Evolutionary conservation across 805 yeast species (phyloP), one percentile per base, ranked within the genome.

Genomic region (Candida saitoana): DNA sequence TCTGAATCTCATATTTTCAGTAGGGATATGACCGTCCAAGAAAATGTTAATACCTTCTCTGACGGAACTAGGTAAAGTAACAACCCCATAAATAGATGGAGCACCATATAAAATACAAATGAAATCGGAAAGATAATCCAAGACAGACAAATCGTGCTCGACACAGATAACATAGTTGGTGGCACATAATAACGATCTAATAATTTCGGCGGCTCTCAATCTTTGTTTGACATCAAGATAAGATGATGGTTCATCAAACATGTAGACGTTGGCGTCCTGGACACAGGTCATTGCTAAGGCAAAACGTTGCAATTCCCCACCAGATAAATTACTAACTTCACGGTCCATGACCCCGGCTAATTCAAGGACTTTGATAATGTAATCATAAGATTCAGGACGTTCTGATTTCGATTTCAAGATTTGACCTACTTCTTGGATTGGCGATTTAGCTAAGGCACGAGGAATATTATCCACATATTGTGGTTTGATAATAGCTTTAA

Each of bases 211-310:
- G 43, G 99, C 99, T 57, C 93, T 86, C 67, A 93, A 79, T 80
- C 99, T 91, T 72, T 93, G 99, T 71, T 93, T 93, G 52, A 93
- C 98, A 77, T 93, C 99, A 65, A 93, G 73, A 70, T 93, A 93
- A 8, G 99, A 93, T 15, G 98, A 90, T 36, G 99, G 99, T 74
- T 93, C 99, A 71, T 93, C 99, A 67, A 93, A 93, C 99, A 93
- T 93, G 71, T 93, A 93, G 35, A 93, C 98, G 55, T 88, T 86
- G 43, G 98, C 98, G 24, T 72, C 74, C 70, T 91, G 98, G 36
- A 90, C 89, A 75, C 96, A 87, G 12, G 98, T 87, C 89, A 93
- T 84, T 55, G 93, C 99, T 62, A 93, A 84, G 37, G 99, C 98
- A 62, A 93, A 93, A 73, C 99, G 83, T 74, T 93, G 99, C 63